phyloP scores from a whole-genome alignment of 495 filamentous ascomycete species.

The Mycothermus thermophilus region DNA sequence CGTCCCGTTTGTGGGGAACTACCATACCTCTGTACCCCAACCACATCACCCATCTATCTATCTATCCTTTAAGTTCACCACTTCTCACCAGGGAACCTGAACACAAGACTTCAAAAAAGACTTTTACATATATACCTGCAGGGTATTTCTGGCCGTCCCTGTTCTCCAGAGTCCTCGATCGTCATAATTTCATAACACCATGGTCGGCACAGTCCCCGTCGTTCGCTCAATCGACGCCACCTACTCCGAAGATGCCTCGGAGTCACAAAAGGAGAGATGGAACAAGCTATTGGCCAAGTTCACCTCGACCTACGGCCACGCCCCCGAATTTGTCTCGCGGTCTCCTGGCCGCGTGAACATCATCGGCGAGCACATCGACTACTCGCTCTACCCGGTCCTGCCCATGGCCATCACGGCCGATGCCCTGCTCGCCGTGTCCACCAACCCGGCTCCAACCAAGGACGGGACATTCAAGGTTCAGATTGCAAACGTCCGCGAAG shows the following conservation, averaged over 20 bases:
- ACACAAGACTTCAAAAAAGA: too few species aligned
- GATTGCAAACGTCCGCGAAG: slow-evolving; percentile 63
- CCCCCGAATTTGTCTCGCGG: slow-evolving; percentile 69
- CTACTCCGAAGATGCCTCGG: slow-evolving; percentile 49
- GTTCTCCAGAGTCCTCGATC: too few species aligned
- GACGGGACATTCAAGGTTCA: slow-evolving; percentile 29
- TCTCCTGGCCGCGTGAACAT: slow-evolving; percentile 95
- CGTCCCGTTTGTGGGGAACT: too few species aligned
- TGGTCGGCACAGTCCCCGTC: slow-evolving; percentile 46
- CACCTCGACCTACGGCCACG: slow-evolving; percentile 51
- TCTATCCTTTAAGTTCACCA: too few species aligned
- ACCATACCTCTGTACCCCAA: too few species aligned
- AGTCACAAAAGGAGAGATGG: slow-evolving; percentile 52
- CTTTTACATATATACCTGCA: too few species aligned
- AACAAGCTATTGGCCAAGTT: slow-evolving; percentile 57
- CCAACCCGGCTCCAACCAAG: slow-evolving; percentile 27
- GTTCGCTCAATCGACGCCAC: slow-evolving; percentile 48
- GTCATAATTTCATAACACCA: too few species aligned
- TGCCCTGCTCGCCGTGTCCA: slow-evolving; percentile 72
- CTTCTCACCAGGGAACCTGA: too few species aligned
- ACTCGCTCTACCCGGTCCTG: slow-evolving; percentile 88
- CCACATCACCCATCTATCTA: too few species aligned
- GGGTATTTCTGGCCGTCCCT: too few species aligned
- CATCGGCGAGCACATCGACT: slow-evolving; percentile 98
- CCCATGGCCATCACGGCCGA: slow-evolving; percentile 92